phyloP scores from a whole-genome alignment of 257 asterid species.

The Avicennia marina region DNA sequence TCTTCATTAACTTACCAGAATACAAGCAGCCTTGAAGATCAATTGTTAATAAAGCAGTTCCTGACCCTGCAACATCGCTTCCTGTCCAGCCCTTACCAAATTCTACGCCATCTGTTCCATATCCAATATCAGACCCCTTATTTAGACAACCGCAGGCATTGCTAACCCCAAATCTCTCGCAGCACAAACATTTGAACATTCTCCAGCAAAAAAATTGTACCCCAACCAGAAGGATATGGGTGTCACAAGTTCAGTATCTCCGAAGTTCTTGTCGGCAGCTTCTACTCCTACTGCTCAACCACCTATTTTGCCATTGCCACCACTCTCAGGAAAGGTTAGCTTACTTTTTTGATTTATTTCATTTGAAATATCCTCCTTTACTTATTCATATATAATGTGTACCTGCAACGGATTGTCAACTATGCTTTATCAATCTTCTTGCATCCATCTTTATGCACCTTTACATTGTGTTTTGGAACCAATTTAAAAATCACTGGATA shows the following conservation, averaged over 20 bases:
- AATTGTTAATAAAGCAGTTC: slow-evolving; percentile 25
- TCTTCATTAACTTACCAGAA: slow-evolving; percentile 28
- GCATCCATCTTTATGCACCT: not conserved
- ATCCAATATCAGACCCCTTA: slow-evolving; percentile 35
- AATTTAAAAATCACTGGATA: not conserved
- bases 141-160: slow-evolving; percentile 34
- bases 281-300: slow-evolving; percentile 43
- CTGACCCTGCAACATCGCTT: slow-evolving; percentile 28
- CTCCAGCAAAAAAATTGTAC: slow-evolving; percentile 24
- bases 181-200: slow-evolving; percentile 38
- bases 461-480: not conserved
- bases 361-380: not conserved
- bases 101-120: slow-evolving; percentile 27
- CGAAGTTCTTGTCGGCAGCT: slow-evolving; percentile 25
- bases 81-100: slow-evolving; percentile 38
- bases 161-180: slow-evolving; percentile 45
- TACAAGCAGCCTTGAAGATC: no score
- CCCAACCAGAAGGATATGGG: slow-evolving; percentile 37
- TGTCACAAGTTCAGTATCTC: slow-evolving; percentile 26
- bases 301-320: slow-evolving; percentile 58
- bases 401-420: not conserved
- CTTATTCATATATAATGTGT: not conserved
- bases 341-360: slow-evolving; percentile 3
- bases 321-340: slow-evolving; percentile 61
- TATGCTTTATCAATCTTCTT: not conserved